Percentiles rank a stretch among this genome's conserved stretches.
Conservation (phyloP, 2,329 filamentous ascomycete species). For the Pseudocercospora cruenta region DNA sequence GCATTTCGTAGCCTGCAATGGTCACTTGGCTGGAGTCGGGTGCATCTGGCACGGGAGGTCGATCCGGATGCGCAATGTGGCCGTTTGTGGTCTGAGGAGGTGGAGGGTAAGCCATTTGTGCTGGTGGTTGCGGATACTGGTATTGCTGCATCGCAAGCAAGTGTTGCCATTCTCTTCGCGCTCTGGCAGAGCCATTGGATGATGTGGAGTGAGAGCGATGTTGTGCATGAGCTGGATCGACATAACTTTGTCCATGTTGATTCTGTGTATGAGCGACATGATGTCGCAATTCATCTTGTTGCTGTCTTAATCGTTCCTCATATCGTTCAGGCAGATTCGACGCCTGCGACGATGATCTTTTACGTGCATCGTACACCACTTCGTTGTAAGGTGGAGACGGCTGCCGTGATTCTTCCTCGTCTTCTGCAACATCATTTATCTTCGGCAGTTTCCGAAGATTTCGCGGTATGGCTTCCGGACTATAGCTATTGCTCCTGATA, state of each 20-base stretch:
- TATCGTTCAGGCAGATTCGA: slow-evolving; percentile 19
- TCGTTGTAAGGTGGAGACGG: slow-evolving; percentile 11
- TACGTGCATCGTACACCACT: slow-evolving; percentile 18
- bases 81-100: slow-evolving; percentile 21
- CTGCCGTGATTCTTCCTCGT: slow-evolving; percentile 11
- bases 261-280: slow-evolving; percentile 31
- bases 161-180: slow-evolving; percentile 31
- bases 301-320: slow-evolving; percentile 26
- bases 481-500: slow-evolving; percentile 23
- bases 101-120: slow-evolving; percentile 13
- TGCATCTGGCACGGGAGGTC: slow-evolving; percentile 35
- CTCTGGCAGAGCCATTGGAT: slow-evolving; percentile 29
- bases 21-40: slow-evolving; percentile 37
- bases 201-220: slow-evolving; percentile 33
- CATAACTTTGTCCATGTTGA: slow-evolving; percentile 23
- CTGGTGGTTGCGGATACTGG: slow-evolving; percentile 18
- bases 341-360: slow-evolving; percentile 25
- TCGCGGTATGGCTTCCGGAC: slow-evolving; percentile 23
- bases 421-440: slow-evolving; percentile 20
- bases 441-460: slow-evolving; percentile 19
- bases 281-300: slow-evolving; percentile 32
- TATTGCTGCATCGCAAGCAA: slow-evolving; percentile 35
- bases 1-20: slow-evolving; percentile 62
- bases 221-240: slow-evolving; percentile 30
- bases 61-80: slow-evolving; percentile 23